phyloP scores from a whole-genome alignment of 768 basidiomycete genomes.

The Panus rudis region DNA sequence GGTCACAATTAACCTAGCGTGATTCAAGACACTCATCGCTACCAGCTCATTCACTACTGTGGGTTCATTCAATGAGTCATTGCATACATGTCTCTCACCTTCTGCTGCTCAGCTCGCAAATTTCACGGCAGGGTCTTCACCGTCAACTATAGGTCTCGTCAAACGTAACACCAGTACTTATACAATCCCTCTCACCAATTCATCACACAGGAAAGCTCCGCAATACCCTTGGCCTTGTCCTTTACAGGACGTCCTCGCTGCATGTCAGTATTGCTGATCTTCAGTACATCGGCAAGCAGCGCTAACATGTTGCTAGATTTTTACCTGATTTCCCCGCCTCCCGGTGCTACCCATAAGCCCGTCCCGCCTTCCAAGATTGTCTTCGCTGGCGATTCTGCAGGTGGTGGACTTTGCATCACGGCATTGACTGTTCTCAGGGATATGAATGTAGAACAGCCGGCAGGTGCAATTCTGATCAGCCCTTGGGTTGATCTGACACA shows the following conservation, averaged over 20 bases:
- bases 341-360: slow-evolving; percentile 53
- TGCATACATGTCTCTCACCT: slow-evolving; percentile 4
- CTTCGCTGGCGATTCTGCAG: slow-evolving; percentile 75
- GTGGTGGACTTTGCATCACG: slow-evolving; percentile 59
- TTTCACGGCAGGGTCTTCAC: slow-evolving; percentile 63
- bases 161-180: not conserved
- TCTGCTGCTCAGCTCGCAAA: slow-evolving; percentile 48
- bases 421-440: slow-evolving; percentile 63
- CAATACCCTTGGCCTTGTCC: slow-evolving; percentile 83
- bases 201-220: slow-evolving; percentile 55
- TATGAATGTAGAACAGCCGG: slow-evolving; percentile 58
- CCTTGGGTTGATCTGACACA: slow-evolving; percentile 88
- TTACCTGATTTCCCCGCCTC: slow-evolving; percentile 68
- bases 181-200: no score
- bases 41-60: slow-evolving; percentile 54
- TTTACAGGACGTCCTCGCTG: slow-evolving; percentile 69
- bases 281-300: not conserved
- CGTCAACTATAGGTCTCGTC: slow-evolving; percentile 42
- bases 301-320: slow-evolving; percentile 37
- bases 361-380: slow-evolving; percentile 64
- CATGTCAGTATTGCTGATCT: slow-evolving; percentile 37
- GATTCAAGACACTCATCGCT: slow-evolving; percentile 47
- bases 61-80: slow-evolving; percentile 4
- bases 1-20: not conserved
- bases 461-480: slow-evolving; percentile 71